Percentiles rank a stretch among this genome's conserved stretches.
Conservation (phyloP, 805 yeast species). For the Wickerhamiella dianesei region DNA sequence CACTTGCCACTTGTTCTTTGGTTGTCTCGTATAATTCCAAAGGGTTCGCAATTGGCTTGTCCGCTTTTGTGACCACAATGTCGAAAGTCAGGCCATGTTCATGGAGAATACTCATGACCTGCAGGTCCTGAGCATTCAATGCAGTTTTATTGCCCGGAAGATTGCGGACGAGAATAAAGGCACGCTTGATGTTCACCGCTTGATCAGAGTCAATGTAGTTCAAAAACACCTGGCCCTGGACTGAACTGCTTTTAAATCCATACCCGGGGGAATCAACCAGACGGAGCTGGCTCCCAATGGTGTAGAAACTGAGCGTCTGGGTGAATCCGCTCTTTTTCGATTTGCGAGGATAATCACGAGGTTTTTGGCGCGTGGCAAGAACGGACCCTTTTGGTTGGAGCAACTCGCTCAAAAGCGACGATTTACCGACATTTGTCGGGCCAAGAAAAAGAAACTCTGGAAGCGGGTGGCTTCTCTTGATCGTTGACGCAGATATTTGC, state of each 20-base stretch:
- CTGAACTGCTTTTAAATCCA: constrained; percentile 50
- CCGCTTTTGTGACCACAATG: constrained; percentile 65
- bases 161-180: constrained; percentile 38
- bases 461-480: constrained; percentile 18
- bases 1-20: constrained; percentile 17
- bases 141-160: constrained; percentile 42
- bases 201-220: constrained; percentile 38
- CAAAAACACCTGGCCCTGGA: constrained; percentile 58
- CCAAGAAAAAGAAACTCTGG: constrained; percentile 75
- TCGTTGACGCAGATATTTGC: neutral
- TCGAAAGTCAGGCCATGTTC: constrained; percentile 55
- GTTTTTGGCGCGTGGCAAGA: constrained; percentile 17
- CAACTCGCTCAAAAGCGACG: constrained; percentile 55
- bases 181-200: constrained; percentile 41
- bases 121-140: constrained; percentile 41
- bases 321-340: constrained; percentile 40
- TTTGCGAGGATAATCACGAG: constrained; percentile 33
- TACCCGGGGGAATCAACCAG: constrained; percentile 86
- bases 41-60: constrained; percentile 20
- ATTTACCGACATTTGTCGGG: constrained; percentile 76
- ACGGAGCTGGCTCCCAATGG: constrained; percentile 47
- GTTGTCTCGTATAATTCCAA: constrained; percentile 3
- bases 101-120: constrained; percentile 37
- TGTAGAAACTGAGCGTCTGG: constrained; percentile 55
- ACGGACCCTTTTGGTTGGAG: constrained; percentile 7